A percentile compares a stretch with the other conserved stretches of the same genome.
These are phyloP conservation scores for Aspergillus panamensis DNA, from an alignment of 495 filamentous ascomycete genomes.

Conservation along the genomic window DNA sequence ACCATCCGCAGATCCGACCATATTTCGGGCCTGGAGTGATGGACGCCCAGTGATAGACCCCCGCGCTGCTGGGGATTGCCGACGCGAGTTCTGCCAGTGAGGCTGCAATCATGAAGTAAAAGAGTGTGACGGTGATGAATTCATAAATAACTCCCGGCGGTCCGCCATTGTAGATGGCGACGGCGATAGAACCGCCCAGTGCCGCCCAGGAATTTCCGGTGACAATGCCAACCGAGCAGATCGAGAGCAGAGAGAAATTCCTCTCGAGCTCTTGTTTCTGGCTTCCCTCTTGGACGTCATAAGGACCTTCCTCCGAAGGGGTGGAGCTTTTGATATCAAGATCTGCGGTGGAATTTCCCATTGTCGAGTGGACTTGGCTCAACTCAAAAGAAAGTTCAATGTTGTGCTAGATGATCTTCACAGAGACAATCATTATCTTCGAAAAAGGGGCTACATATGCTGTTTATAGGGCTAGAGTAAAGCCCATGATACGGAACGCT, in stretches of 20 bases:
- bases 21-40: constrained; percentile 64
- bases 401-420: too few relatives aligned
- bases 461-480: too few relatives aligned
- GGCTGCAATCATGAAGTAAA: constrained; percentile 6
- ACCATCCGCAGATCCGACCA: constrained; percentile 69
- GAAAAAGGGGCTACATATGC: too few relatives aligned
- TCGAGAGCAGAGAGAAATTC: constrained; percentile 56
- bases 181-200: constrained; percentile 33
- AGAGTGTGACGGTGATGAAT: constrained; percentile 8
- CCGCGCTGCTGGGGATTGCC: neutral
- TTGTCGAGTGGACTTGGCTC: neutral
- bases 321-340: neutral
- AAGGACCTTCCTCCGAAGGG: neutral
- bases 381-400: too few relatives aligned
- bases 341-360: neutral
- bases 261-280: constrained; percentile 59
- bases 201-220: constrained; percentile 61
- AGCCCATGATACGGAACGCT: too few relatives aligned
- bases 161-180: constrained; percentile 9
- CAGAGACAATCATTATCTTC: too few relatives aligned
- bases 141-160: constrained; percentile 11
- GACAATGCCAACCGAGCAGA: constrained; percentile 53
- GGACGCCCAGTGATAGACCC: constrained; percentile 78
- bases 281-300: constrained; percentile 24
- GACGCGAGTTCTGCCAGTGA: constrained; percentile 10